These are phyloP conservation scores for Ogataea corticis DNA, from an alignment of 805 yeast species.

Conservation along the genomic window DNA sequence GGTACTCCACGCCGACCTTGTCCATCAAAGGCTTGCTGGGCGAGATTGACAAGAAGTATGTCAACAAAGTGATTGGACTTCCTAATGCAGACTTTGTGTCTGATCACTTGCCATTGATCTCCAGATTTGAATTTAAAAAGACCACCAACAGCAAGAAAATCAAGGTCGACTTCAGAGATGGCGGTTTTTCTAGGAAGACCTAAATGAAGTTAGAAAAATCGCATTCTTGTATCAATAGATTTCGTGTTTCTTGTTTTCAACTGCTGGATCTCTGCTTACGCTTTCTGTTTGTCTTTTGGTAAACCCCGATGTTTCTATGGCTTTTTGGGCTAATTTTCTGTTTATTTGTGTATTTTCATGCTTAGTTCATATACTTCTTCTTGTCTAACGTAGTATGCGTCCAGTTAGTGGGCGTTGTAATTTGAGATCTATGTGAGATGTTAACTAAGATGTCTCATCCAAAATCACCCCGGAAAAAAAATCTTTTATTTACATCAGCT, in stretches of 20 bases:
- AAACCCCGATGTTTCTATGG: not conserved
- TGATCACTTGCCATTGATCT: slow-evolving; percentile 87
- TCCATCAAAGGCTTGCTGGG: slow-evolving; percentile 87
- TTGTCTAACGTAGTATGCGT: not conserved
- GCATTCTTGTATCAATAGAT: slow-evolving; percentile 4
- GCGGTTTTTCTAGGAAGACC: slow-evolving; percentile 31
- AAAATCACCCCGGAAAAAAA: slow-evolving; percentile 3
- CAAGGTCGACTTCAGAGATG: slow-evolving; percentile 32
- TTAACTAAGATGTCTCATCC: not conserved
- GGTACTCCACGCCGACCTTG: slow-evolving; percentile 85
- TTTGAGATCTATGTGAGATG: too few species aligned
- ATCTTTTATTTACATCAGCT: not conserved
- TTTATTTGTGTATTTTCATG: slow-evolving; percentile 4
- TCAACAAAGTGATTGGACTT: slow-evolving; percentile 78
- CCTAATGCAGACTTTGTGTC: slow-evolving; percentile 94
- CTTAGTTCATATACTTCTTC: slow-evolving; percentile 2
- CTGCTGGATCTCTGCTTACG: not conserved
- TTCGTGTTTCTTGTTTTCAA: not conserved
- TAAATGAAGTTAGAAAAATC: slow-evolving; percentile 7
- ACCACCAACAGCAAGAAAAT: slow-evolving; percentile 24
- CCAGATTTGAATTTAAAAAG: slow-evolving; percentile 72
- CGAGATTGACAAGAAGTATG: slow-evolving; percentile 75
- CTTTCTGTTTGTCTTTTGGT: slow-evolving; percentile 1
- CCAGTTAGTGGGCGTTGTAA: not conserved
- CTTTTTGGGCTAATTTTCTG: slow-evolving; percentile 2